These are phyloP conservation scores for Mucor indicus DNA, from an alignment of 371 early-diverging fungal species.

Conservation along the genomic window DNA sequence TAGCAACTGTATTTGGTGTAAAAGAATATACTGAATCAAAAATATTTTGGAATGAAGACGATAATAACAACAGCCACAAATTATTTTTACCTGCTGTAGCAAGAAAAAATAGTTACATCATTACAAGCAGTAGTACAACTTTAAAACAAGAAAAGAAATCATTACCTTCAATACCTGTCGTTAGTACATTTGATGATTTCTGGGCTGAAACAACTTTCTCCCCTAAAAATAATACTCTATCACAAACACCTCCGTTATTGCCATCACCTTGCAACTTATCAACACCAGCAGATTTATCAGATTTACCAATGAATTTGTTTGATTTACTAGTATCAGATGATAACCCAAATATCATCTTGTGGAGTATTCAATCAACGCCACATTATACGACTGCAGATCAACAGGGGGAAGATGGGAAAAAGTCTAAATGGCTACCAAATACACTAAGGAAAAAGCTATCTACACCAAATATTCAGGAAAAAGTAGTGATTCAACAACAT, in stretches of 20 bases:
- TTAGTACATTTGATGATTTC: slow-evolving; percentile 41
- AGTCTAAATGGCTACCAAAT: not conserved
- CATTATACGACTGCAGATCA: not conserved
- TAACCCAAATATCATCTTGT: slow-evolving; percentile 50
- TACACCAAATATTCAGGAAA: not conserved
- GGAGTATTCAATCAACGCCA: slow-evolving; percentile 28
- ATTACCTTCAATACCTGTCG: slow-evolving; percentile 36
- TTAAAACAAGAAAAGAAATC: not conserved
- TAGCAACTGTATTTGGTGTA: slow-evolving; percentile 50
- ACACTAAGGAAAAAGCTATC: slow-evolving; percentile 4
- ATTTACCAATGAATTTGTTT: slow-evolving; percentile 48
- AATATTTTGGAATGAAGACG: slow-evolving; percentile 36
- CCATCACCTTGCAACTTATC: slow-evolving; percentile 1
- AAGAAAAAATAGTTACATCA: not conserved
- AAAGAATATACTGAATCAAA: slow-evolving; percentile 46
- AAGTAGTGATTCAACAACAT: not conserved
- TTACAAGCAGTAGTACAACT: not conserved
- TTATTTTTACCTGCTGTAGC: too few relatives aligned
- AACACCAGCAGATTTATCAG: slow-evolving; percentile 38
- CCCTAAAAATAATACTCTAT: slow-evolving; percentile 6
- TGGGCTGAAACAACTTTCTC: slow-evolving; percentile 13
- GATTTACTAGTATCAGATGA: slow-evolving; percentile 52
- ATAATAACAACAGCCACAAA: too few relatives aligned
- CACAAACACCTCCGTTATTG: slow-evolving; percentile 1
- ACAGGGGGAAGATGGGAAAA: not conserved